Base-by-base conservation (phyloP, 2,329 filamentous ascomycete species). In the Apiospora malaysiana region DNA sequence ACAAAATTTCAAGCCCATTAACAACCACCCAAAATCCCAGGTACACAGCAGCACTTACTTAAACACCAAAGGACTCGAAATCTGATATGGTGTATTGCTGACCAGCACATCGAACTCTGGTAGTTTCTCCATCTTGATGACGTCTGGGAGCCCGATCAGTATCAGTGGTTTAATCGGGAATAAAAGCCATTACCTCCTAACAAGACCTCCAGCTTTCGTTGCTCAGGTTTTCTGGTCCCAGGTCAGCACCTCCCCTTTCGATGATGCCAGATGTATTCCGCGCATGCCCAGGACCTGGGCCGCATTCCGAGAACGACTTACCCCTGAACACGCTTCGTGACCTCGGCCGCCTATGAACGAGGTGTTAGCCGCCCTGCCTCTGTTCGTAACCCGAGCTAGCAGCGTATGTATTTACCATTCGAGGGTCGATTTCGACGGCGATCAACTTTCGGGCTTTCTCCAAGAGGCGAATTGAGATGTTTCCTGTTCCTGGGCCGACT, bases 291-390 rank as follows among this genome's bases (percentile, higher is more conserved):
- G 16, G 10, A 37, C 8, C n/a, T n/a, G 27, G 25, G 27, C 21
- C 10, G 16, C 6, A 18, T 2, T 59, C 6, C 27, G 4, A 21
- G 18, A 9, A 5, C n/a, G 5, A 12, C 56, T 40, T 63, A 63
- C 56, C 94, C 95, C 82, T 98, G 95, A 10, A 98, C 95, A 77
- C 95, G 92, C 83, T 97, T 97, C 65, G 94, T 96, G 73, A 98
- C 89, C 83, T 98, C 96, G 71, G 95, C 95, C 16, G 94, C 94
- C 96, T 45, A 40, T 40, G n/a, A 32, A 14, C 56, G 4, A 40
- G 32, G 18, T 40, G 16, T 63, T 63, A 63, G 56, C 32, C 9
- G 27, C 27, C 18, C 32, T 63, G 32, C 14, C 32, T 37, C 21
- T 40, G 32, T n/a, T 18, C 9, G 18, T 10, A 37, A 7, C 18